Conservation (phyloP, 2,329 filamentous ascomycete genomes). For the Sclerotinia glacialis region DNA sequence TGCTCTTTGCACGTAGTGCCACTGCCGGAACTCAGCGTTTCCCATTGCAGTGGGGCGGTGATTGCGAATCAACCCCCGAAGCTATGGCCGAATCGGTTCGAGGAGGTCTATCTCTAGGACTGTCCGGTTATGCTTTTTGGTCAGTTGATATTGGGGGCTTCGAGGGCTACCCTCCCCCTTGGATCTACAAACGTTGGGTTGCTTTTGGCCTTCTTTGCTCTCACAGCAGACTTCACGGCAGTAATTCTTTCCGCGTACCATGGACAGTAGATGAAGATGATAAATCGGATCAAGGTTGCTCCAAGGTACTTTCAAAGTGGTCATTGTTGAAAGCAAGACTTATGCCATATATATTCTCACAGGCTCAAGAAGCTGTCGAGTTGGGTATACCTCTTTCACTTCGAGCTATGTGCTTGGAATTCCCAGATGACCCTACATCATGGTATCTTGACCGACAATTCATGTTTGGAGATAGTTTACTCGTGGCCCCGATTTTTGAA, state of each 20-base stretch:
- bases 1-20: slow-evolving; percentile 58
- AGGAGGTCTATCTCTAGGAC: slow-evolving; percentile 54
- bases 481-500: slow-evolving; percentile 59
- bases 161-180: slow-evolving; percentile 55
- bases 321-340: slow-evolving; percentile 50
- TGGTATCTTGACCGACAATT: slow-evolving; percentile 60
- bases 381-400: slow-evolving; percentile 54
- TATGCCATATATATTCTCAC: slow-evolving; percentile 57
- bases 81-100: slow-evolving; percentile 61
- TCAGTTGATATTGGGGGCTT: slow-evolving; percentile 62
- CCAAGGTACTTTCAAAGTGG: slow-evolving; percentile 47
- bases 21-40: slow-evolving; percentile 59
- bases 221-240: slow-evolving; percentile 58
- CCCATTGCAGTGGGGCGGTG: slow-evolving; percentile 60
- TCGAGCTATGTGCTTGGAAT: slow-evolving; percentile 58
- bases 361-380: slow-evolving; percentile 49
- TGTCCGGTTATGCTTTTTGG: slow-evolving; percentile 60
- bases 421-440: slow-evolving; percentile 56
- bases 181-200: slow-evolving; percentile 64
- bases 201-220: slow-evolving; percentile 61
- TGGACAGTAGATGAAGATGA: slow-evolving; percentile 60
- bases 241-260: slow-evolving; percentile 59
- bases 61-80: slow-evolving; percentile 61
- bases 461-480: slow-evolving; percentile 56
- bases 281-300: slow-evolving; percentile 48